Evolutionary conservation across 2,329 filamentous ascomycete genomes (phyloP), one percentile per base, ranked within the genome.

Genomic region (Alternaria dauci): DNA sequence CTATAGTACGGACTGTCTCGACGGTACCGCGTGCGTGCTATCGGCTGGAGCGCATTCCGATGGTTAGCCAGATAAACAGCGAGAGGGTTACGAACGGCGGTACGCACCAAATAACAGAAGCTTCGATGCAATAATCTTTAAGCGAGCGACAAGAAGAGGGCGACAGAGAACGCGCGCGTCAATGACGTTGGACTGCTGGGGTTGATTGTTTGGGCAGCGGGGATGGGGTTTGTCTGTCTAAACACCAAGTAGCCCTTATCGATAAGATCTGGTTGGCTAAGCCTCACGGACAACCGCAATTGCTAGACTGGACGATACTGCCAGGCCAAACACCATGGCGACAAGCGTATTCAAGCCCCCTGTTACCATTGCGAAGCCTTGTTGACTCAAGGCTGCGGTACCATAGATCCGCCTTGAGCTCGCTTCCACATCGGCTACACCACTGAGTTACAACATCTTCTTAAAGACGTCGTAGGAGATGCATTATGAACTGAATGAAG

Each of bases 41-140:
- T 62, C 66, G 68, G 59, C 66, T 70, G 59, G 47, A 46, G 34
- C 71, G 58, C 74, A 77, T 78, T 77, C 71, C 71, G 52, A 59
- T 55, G 48, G 73, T 78, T 73, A 78, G 76, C 74, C 61, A 50
- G 66, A 70, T 62, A 68, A 76, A 50, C 20, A 66, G 53, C 44
- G 36, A 59, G 36, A 52, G 58, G 41, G 25, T 2, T 9, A 32
- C 57, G 66, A 76, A 72, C 32, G n/a, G 5, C 14, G 8, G 16
- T 32, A 38, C 39, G 11, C 25, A 50, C 46, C 32, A 11, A 25
- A 20, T 7, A 50, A 14, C 20, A 50, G 23, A 8, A 25, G 16
- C n/a, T 6, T n/a, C 12, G 25, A 28, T 26, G 26, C 25, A 47
- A 20, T 16, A 8, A 26, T 20, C 7, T 42, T 20, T 8, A 41